Conservation (phyloP, 441 rosid genomes). For the Brassica hybrid region DNA sequence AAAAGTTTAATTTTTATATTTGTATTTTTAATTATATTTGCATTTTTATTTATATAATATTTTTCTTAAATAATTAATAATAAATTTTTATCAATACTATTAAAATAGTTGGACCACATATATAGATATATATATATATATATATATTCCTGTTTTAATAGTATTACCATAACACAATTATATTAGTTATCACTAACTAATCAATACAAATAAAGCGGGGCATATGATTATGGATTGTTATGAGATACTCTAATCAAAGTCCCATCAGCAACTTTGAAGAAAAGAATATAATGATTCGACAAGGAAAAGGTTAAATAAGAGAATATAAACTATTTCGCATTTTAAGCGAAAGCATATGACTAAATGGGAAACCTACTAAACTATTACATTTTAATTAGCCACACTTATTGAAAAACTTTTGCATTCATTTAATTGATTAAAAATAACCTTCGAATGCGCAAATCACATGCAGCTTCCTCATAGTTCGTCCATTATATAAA, state of each 20-base stretch:
- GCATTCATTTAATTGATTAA: background rate
- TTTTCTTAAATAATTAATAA: too few relatives aligned
- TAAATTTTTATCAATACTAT: too few relatives aligned
- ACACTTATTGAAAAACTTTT: slow-evolving; percentile 25
- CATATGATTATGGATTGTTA: slow-evolving; percentile 30
- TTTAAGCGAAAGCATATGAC: slow-evolving; percentile 39
- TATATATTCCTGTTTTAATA: background rate
- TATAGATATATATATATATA: too few relatives aligned
- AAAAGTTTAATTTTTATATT: too few relatives aligned
- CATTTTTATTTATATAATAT: too few relatives aligned
- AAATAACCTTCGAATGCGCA: slow-evolving; percentile 27
- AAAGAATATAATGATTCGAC: slow-evolving; percentile 36
- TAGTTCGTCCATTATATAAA: slow-evolving; percentile 26
- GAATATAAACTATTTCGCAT: slow-evolving; percentile 25
- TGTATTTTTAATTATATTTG: too few relatives aligned
- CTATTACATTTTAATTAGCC: slow-evolving; percentile 18
- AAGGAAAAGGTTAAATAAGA: background rate
- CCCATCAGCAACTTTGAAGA: slow-evolving; percentile 33
- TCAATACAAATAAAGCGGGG: slow-evolving; percentile 9
- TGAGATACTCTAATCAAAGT: slow-evolving; percentile 38
- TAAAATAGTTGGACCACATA: too few relatives aligned
- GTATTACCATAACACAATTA: background rate
- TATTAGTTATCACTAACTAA: slow-evolving; percentile 21
- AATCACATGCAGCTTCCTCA: slow-evolving; percentile 38
- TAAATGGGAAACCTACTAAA: slow-evolving; percentile 32